These are phyloP conservation scores for Colletotrichum musae DNA, from an alignment of 2,329 filamentous ascomycete species.

Conservation along the genomic window DNA sequence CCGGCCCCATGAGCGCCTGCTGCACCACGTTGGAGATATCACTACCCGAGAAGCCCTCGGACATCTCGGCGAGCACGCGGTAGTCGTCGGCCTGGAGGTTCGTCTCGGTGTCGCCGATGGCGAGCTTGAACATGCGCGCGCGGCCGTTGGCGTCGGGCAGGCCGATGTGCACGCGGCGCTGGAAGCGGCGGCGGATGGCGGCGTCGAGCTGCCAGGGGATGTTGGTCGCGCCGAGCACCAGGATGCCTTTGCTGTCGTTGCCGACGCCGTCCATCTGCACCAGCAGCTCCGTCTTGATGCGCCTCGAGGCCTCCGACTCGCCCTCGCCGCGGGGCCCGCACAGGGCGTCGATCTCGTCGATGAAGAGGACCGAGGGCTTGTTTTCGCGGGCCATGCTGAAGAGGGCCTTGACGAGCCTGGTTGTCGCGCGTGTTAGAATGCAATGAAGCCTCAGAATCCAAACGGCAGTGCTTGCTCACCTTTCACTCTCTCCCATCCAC, in stretches of 20 bases:
- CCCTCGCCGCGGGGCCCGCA: slow-evolving; percentile 94
- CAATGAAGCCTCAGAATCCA: no score
- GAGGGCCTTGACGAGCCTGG: slow-evolving; percentile 91
- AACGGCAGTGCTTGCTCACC: slow-evolving; percentile 66
- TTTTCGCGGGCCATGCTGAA: slow-evolving; percentile 99
- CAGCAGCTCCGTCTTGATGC: slow-evolving; percentile 98
- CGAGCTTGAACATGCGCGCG: slow-evolving; percentile 95
- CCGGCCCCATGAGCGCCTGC: slow-evolving; percentile 96
- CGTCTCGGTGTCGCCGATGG: slow-evolving; percentile 93
- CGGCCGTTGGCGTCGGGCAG: slow-evolving; percentile 89
- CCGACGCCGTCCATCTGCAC: slow-evolving; percentile 99
- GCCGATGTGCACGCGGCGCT: slow-evolving; percentile 94
- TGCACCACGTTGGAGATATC: slow-evolving; percentile 98
- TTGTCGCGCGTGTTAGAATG: background rate
- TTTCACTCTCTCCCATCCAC: slow-evolving; percentile 99
- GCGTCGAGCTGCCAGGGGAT: slow-evolving; percentile 99
- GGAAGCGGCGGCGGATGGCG: slow-evolving; percentile 95
- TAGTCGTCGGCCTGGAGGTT: slow-evolving; percentile 85
- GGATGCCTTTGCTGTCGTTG: slow-evolving; percentile 91
- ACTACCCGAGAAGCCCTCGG: slow-evolving; percentile 94
- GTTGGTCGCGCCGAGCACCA: slow-evolving; percentile 96
- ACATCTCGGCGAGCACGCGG: slow-evolving; percentile 82
- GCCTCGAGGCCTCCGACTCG: slow-evolving; percentile 95
- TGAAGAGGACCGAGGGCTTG: slow-evolving; percentile 98
- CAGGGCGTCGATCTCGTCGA: slow-evolving; percentile 96